Conservation (phyloP, 2,329 filamentous ascomycete genomes). For the Clarireedia hainanense region DNA sequence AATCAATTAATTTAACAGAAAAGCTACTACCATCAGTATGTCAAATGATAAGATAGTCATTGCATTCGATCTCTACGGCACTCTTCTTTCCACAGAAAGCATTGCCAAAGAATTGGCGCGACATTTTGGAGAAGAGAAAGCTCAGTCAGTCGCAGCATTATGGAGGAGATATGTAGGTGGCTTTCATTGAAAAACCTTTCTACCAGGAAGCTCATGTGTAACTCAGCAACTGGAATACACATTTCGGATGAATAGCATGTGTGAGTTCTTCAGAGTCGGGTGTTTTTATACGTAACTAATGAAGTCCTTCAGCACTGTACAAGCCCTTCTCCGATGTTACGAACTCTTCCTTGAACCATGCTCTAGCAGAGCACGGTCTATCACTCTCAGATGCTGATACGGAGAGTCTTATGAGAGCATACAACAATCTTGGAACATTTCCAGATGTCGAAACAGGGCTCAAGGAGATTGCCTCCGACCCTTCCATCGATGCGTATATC, state of each 20-base stretch:
- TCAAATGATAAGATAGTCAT: constrained; percentile 39
- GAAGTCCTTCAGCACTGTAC: constrained; percentile 43
- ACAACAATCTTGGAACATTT: constrained; percentile 57
- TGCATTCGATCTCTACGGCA: constrained; percentile 71
- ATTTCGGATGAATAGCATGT: constrained; percentile 69
- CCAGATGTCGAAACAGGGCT: constrained; percentile 53
- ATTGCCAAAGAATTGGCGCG: constrained; percentile 52
- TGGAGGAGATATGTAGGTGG: constrained; percentile 43
- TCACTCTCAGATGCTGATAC: constrained; percentile 38
- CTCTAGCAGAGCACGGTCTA: constrained; percentile 48
- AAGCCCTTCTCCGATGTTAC: constrained; percentile 57
- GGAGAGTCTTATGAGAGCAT: constrained; percentile 50
- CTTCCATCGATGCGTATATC: constrained; percentile 41
- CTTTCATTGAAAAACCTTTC: not conserved
- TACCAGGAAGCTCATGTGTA: not conserved
- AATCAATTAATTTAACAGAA: not conserved
- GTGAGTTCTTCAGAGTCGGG: constrained; percentile 34
- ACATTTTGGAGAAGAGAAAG: constrained; percentile 50
- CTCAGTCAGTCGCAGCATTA: constrained; percentile 46
- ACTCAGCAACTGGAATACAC: constrained; percentile 63
- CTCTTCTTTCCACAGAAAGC: constrained; percentile 62
- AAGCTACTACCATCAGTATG: constrained; percentile 12
- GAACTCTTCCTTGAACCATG: constrained; percentile 52
- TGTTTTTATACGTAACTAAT: not conserved
- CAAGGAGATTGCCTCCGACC: constrained; percentile 34